Evolutionary conservation across 495 filamentous ascomycete species (phyloP), one percentile per base, ranked within the genome.

Genomic region (Corynascus novoguineensis): DNA sequence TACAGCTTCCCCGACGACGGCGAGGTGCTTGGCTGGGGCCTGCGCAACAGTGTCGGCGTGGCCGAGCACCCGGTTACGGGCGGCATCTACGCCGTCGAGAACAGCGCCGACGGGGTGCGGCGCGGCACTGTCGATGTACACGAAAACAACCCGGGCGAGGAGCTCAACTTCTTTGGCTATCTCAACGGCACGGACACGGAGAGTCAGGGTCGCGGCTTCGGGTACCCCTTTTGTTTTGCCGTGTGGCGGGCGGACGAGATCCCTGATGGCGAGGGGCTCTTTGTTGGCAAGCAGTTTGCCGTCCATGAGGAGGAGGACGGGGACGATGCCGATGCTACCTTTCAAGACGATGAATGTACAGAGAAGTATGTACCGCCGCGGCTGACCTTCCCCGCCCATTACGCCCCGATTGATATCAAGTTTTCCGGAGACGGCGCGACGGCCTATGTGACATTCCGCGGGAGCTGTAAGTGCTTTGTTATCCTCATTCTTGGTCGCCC

Each of bases 51-150:
- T 2, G 84, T 87, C 19, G 85, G 85, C 9, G 65, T 87, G 1
- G 80, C 64, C 15, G 82, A 86, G 64, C 77, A 87, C 42, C 80
- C 79, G 9, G 58, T 64, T 19, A 76, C 71, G 0, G 83, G 83
- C 48, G 81, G 77, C 24, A 73, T 88, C 56, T 88, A 79, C 69
- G 78, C 73, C n/a, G 85, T 87, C 4, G 85, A 88, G 68, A 87
- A 87, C 63, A 82, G 78, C 19, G 81, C 77, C 3, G 84, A 87
- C 64, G 57, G 84, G 7, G 73, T 86, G 17, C 27, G 19, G 17
- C 21, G 50, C 57, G 12, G 31, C 41, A 19, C 78, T 5, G 52
- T 73, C 17, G 81, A 86, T 54, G 78, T 86, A 54, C 83, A 85
- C 60, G 64, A 81, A 61, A 75, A 86, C 55, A 87, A 87, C 58